Evolutionary conservation across 2,329 filamentous ascomycete species (phyloP), one percentile per base, ranked within the genome.

Genomic region (Ploettnerulaceae sp.): DNA sequence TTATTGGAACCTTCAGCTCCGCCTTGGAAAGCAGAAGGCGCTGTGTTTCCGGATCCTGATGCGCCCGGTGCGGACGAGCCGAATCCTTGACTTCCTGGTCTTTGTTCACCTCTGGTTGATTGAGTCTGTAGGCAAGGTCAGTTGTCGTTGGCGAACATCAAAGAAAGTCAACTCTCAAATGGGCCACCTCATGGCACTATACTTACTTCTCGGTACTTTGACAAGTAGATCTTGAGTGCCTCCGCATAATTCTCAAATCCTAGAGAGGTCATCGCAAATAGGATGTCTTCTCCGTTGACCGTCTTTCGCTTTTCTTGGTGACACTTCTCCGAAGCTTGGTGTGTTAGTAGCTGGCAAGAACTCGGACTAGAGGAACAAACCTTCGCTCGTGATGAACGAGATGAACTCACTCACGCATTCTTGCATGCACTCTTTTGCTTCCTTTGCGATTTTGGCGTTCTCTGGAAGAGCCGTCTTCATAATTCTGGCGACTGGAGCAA

Each of bases 401-500:
- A 98, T 98, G 69, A 98, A 98, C 71, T 98, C 93, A 81, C 90
- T 96, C 49, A 98, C 93, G 65, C 93, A 98, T 69, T 98, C 93
- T 69, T 98, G 93, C 93, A 98, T 97, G 71, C 93, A 98, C 67
- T 98, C 93, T 69, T 98, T 98, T 46, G 93, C 93, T 67, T 98
- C 93, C 67, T 98, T 98, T 50, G 90, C 90, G 52, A 98, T 98
- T 71, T 98, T 98, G 58, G 93, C 93, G 65, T 98, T 98, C 57
- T 98, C 93, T 41, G 93, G 93, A 38, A 98, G 76, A 5, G 93
- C 93, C 61, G 89, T 86, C 70, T 98, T 98, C 93, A 98, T 98
- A 68, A 98, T 97, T 47, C 93, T 86, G 57, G 93, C 93, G 63
- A 98, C 93, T 98, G 85, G 82, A 70, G 82, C 85, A 80, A 88